Conservation (phyloP, 371 early-diverging fungal genomes). For the Batrachochytrium dendrobatidis region DNA sequence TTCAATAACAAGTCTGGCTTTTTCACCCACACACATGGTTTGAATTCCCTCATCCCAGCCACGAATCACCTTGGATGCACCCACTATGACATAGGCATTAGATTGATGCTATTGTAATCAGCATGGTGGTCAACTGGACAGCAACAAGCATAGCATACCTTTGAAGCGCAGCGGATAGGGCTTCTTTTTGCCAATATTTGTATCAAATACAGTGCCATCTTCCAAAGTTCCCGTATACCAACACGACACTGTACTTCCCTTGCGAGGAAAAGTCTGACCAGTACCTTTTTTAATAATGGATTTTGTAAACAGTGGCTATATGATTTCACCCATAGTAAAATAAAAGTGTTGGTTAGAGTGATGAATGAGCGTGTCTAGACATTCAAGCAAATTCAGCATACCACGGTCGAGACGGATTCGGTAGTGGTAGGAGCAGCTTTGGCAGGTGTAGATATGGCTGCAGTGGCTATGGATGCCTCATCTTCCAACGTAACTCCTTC, state of each 20-base stretch:
- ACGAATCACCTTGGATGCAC: conserved; percentile 39
- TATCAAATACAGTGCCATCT: conserved; percentile 59
- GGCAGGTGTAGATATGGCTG: no score
- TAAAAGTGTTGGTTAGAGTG: no score
- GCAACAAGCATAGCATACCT: conserved; percentile 18
- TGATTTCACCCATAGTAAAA: background rate
- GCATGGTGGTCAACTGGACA: background rate
- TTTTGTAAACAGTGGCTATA: conserved; percentile 49
- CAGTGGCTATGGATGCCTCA: conserved; percentile 23
- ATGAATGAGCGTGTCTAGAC: no score
- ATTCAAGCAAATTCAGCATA: no score
- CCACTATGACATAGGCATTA: conserved; percentile 32
- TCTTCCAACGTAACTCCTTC: conserved; percentile 35
- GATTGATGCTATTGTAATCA: conserved; percentile 8
- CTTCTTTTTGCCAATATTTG: conserved; percentile 50
- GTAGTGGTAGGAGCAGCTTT: conserved; percentile 4
- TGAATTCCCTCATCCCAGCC: conserved; percentile 54
- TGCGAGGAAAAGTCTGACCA: conserved; percentile 38
- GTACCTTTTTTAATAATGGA: conserved; percentile 49
- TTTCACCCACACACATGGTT: conserved; percentile 50
- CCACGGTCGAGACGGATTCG: background rate
- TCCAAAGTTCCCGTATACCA: conserved; percentile 57
- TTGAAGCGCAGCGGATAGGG: conserved; percentile 53
- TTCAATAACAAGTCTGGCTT: conserved; percentile 43
- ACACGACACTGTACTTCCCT: conserved; percentile 49